Percentiles rank a stretch among this genome's conserved stretches.
phyloP scores from a whole-genome alignment of 257 asterid species.

The Penstemon barbatus region DNA sequence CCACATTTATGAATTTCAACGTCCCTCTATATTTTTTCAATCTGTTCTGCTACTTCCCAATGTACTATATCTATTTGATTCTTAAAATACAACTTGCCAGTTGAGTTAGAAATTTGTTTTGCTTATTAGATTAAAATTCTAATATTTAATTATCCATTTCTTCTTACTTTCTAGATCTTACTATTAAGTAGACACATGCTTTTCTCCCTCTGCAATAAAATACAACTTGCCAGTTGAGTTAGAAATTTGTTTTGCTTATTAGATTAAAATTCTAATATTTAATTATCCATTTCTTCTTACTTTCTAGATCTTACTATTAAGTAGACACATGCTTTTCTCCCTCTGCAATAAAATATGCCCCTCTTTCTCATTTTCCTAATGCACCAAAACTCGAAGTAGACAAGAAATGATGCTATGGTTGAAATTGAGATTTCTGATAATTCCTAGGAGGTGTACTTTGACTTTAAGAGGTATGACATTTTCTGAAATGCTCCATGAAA shows the following conservation, averaged over 20 bases:
- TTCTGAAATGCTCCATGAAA: too few relatives aligned
- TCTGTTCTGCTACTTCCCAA: too few relatives aligned
- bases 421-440: constrained; percentile 37
- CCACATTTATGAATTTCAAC: too few relatives aligned
- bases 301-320: neutral
- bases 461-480: too few relatives aligned
- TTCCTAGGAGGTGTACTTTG: constrained; percentile 27
- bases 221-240: too few relatives aligned
- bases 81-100: too few relatives aligned
- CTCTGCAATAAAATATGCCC: neutral
- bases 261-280: too few relatives aligned
- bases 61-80: too few relatives aligned
- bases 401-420: neutral
- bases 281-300: constrained; percentile 21
- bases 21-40: too few relatives aligned
- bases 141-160: constrained; percentile 15
- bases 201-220: neutral
- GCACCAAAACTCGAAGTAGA: constrained; percentile 19
- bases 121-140: too few relatives aligned
- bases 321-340: neutral
- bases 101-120: too few relatives aligned
- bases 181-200: neutral
- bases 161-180: neutral
- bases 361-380: neutral
- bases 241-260: too few relatives aligned